Base-by-base conservation (phyloP, 2,329 filamentous ascomycete species). In the Nothophoma quercina region DNA sequence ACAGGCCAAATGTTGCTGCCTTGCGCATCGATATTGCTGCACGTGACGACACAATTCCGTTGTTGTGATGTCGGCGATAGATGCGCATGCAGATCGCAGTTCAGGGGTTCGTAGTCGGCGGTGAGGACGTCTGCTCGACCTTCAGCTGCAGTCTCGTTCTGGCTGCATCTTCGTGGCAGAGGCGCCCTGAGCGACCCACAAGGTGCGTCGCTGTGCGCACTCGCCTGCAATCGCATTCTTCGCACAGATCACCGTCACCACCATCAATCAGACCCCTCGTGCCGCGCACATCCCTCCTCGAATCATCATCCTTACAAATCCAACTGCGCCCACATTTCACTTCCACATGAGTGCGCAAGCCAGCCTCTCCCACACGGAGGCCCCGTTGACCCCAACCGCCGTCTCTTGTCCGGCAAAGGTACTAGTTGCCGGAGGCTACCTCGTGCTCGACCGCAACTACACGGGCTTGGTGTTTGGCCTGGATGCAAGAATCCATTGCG, bases 351-450 rank as follows among this genome's bases (percentile, higher is more conserved):
- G 48, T 49, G 50, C 54, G 45, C 43, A 59, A 52, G 29, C 25
- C 45, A 57, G 9, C 33, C 45, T 57, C 49, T 57, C 53, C 23
- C 42, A 47, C 19, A 46, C 56, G 41, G 51, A 59, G 35, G 54
- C 55, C 33, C 51, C 58, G 40, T 49, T 60, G 51, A 56, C 38
- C 39, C 59, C 67, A 35, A 70, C 56, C 43, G 72, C 78, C 58
- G 85, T 96, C 61, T 98, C 95, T 58, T 93, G 95, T 18, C 95
- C 95, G 15, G 95, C 95, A 64, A 99, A 99, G 80, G 95, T 99
- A 55, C 85, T 99, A 60, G 84, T 98, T 46, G 91, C 93, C 4
- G 95, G 95, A 59, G 95, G 95, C 56, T 99, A 98, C 76, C 86
- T 98, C 36, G 93, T 97, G 18, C 87, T 99, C 36, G 93, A 98